Evolutionary conservation across 73 alveolate species (phyloP), one percentile per base, ranked within the genome.

Genomic region (Paramecium sexaurelia): DNA sequence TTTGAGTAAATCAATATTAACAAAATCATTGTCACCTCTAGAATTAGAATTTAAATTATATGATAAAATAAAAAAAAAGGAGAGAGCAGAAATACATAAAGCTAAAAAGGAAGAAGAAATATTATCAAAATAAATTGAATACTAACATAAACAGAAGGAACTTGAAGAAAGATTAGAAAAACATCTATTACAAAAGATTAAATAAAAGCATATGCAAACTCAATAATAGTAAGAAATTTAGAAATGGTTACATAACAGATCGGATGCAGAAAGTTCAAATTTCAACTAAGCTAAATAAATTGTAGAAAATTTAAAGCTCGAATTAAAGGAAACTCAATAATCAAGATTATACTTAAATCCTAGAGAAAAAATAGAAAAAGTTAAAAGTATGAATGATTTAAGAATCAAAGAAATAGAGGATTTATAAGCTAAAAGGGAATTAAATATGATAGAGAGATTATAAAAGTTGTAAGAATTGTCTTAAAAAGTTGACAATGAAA

Each of bases 71-170:
- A 37, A 75, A 40, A 75, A 75, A 40, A 39, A 39, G 17, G 68
- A 75, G 13, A 75, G 88, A 75, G 69, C 39, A 15, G 36, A 75
- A 40, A 7, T 75, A 10, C 45, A 24, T 39, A 33, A 39, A 36
- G 88, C 88, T 35, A 24, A 75, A 17, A 36, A 75, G 68, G 88
- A 75, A 20, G 88, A 75, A 17, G 45, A 75, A 75, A 37, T 75
- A 19, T 39, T 75, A 17, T 26, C 45, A 20, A 75, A 36, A 75
- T 75, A 75, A 39, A 75, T 39, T 7, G 88, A 75, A 37, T 75
- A 37, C n/a, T 19, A 75, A 37, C 45, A 24, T 40, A 75, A 19
- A n/a, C 39, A 75, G 37, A 1, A 75, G 5, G 37, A 36, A 10
- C 22, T 75, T 4, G 88, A 75, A 19, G 88, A 75, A 9, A 75